Evolutionary conservation across 192 early-diverging fungal genomes (phyloP), one percentile per base, ranked within the genome.

Genomic region (Coemansia sp.): DNA sequence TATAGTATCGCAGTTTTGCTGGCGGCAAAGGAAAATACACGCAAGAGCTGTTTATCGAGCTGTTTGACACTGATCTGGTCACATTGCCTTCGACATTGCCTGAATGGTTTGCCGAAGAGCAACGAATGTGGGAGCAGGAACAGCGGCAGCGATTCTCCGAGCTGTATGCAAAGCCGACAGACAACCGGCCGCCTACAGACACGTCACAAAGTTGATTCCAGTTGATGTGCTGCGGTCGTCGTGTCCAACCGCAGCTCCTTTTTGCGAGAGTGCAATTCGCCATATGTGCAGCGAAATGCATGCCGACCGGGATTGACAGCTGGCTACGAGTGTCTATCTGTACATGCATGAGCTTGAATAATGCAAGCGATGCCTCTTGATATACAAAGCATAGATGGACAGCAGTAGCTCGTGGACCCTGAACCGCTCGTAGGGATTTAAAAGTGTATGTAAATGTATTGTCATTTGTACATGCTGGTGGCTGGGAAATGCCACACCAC

Each of bases 11-110:
- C n/a, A 87, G 87, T 57, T 97, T 90, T 82, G 94, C 94, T 5
- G 92, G 93, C 5, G 93, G 83, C 19, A 97, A 94, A 66, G 84
- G 85, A 6, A 85, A 94, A 26, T 93, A 91, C 66, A 83, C 88
- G 8, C 95, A 92, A 60, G 93, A 97, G 67, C 94, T 96, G 68
- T 97, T 97, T 59, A 94, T 97, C 48, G 95, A 97, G 69, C 77
- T 98, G 23, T 98, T 97, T 85, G 96, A 94, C 70, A 74, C 85
- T 25, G 95, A 97, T 70, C 80, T 97, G 64, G 86, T 98, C 37
- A 94, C 90, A 10, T 65, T 97, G 22, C 96, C 96, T 31, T 59
- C 62, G 12, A 71, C 78, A 19, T 64, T 96, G 25, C 94, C 96
- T 8, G 55, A 65, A 0, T 98, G 95, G 94, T 94, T 95, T 72